Conservation (phyloP, 2,329 filamentous ascomycete species). For the Truncatella angustata region DNA sequence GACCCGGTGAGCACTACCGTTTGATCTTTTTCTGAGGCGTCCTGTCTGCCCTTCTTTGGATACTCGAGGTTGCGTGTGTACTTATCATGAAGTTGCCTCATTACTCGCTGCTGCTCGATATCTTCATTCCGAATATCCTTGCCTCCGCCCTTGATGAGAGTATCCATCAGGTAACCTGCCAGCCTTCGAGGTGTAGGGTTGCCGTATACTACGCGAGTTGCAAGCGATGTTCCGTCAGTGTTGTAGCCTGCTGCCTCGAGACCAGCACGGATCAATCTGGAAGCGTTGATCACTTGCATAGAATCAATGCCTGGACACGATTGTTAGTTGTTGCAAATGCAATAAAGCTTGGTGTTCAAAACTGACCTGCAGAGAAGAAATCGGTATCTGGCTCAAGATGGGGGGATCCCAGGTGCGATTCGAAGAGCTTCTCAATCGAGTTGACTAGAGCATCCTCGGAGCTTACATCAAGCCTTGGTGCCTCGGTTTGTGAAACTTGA, state of each 20-base stretch:
- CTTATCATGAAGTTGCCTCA: slow-evolving; percentile 16
- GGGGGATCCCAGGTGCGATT: slow-evolving; percentile 20
- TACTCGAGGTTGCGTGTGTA: slow-evolving; percentile 27
- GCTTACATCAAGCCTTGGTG: slow-evolving; percentile 26
- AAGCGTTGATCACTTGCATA: slow-evolving; percentile 38
- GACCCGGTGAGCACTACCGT: slow-evolving; percentile 44
- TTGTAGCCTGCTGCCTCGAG: slow-evolving; percentile 29
- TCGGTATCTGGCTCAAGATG: slow-evolving; percentile 32
- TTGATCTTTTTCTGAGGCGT: slow-evolving; percentile 19
- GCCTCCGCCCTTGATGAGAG: background rate
- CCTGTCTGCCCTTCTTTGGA: slow-evolving; percentile 18
- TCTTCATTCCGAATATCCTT: slow-evolving; percentile 1
- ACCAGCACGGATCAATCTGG: slow-evolving; percentile 33
- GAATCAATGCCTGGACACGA: slow-evolving; percentile 34
- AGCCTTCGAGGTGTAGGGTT: slow-evolving; percentile 35
- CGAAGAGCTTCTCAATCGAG: slow-evolving; percentile 31
- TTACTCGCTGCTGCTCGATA: slow-evolving; percentile 9
- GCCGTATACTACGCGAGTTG: slow-evolving; percentile 38
- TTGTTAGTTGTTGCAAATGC: background rate
- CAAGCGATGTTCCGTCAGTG: slow-evolving; percentile 32
- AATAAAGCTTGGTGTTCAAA: background rate
- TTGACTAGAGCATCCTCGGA: slow-evolving; percentile 25
- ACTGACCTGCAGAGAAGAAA: slow-evolving; percentile 31
- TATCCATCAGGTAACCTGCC: slow-evolving; percentile 28
- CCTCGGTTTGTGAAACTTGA: slow-evolving; percentile 15